Evolutionary conservation across 2,329 filamentous ascomycete species (phyloP).

Genomic region (Pestalotiopsis sp.): DNA sequence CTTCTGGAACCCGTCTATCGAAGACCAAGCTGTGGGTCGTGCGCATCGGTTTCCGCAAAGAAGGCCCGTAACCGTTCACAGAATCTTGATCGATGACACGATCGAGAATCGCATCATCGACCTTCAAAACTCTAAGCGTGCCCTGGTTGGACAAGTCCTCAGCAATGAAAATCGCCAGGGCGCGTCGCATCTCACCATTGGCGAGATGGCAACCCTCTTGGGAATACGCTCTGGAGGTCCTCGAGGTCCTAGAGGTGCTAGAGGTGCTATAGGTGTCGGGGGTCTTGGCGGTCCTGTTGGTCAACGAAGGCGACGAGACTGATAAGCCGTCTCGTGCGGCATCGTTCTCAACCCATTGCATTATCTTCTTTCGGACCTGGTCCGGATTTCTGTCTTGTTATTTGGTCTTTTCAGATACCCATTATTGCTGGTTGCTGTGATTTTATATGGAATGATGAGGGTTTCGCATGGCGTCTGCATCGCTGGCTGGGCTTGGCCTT

Average conservation of each 20-base stretch:
- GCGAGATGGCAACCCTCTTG: conserved; percentile 24
- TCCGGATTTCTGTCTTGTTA: too few species aligned
- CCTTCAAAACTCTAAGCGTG: conserved; percentile 70
- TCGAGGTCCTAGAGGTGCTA: not conserved
- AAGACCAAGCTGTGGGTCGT: conserved; percentile 12
- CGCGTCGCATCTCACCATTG: conserved; percentile 14
- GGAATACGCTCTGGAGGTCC: conserved; percentile 9
- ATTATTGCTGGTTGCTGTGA: too few species aligned
- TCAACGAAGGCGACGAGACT: too few species aligned
- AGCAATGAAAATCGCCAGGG: conserved; percentile 23
- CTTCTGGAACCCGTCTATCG: conserved; percentile 13
- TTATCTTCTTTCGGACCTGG: too few species aligned
- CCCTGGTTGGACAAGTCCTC: conserved; percentile 52
- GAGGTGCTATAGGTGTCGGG: too few species aligned
- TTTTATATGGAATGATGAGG: too few species aligned
- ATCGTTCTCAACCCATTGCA: too few species aligned
- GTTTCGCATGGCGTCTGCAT: too few species aligned
- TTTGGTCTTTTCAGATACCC: too few species aligned
- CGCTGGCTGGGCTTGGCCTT: too few species aligned
- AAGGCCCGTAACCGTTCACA: conserved; percentile 66
- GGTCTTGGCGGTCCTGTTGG: too few species aligned
- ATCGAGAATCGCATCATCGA: conserved; percentile 75
- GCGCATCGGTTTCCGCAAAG: conserved; percentile 10
- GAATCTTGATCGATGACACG: conserved; percentile 66
- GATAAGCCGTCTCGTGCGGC: too few species aligned